Conservation (phyloP, 2,329 filamentous ascomycete genomes). For the Xylariaceae sp. region DNA sequence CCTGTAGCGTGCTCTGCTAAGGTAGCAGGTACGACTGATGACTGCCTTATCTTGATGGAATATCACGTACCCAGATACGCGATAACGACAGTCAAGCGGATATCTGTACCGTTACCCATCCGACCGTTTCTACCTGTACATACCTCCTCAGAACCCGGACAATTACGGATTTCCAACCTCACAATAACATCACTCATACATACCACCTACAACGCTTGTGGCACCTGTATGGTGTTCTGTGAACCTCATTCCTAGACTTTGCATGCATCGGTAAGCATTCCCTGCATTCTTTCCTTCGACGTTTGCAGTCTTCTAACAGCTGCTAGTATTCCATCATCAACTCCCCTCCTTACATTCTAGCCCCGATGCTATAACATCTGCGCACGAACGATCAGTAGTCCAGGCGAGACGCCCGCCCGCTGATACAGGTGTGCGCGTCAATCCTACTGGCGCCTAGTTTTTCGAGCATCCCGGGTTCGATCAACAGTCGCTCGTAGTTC, state of each 20-base stretch:
- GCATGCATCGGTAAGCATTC: not conserved
- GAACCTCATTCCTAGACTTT: not conserved
- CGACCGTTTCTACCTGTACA: too few relatives aligned
- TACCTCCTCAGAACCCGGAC: too few relatives aligned
- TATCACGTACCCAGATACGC: too few relatives aligned
- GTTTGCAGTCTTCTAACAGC: not conserved
- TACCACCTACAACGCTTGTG: too few relatives aligned
- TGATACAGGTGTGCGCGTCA: not conserved
- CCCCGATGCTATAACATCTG: not conserved
- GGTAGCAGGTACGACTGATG: too few relatives aligned
- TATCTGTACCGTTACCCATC: too few relatives aligned
- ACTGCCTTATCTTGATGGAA: too few relatives aligned
- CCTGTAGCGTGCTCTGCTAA: too few relatives aligned
- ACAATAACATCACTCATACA: too few relatives aligned
- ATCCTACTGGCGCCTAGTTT: not conserved
- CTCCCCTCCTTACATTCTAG: not conserved
- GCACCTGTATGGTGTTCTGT: too few relatives aligned
- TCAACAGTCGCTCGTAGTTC: not conserved
- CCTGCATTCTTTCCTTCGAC: not conserved
- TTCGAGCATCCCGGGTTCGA: not conserved
- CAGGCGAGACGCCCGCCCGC: conserved; percentile 2
- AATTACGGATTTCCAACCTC: too few relatives aligned
- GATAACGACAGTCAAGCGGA: too few relatives aligned
- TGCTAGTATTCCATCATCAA: not conserved
- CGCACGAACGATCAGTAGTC: not conserved